Base-by-base conservation (phyloP, 768 basidiomycete species). In the Lentinula edodes region DNA sequence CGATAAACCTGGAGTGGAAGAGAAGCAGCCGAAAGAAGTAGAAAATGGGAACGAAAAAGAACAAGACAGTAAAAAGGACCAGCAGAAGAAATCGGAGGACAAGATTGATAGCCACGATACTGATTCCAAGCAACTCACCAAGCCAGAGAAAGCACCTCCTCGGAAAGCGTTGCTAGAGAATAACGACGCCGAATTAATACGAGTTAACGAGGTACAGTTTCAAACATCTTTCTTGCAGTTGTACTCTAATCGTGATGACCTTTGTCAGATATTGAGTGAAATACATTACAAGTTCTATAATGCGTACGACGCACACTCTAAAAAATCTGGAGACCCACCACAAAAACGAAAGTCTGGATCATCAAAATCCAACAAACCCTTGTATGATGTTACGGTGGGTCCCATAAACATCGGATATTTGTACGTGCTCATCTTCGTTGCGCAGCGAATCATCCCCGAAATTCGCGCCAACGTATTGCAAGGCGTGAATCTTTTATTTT, bases 401-500 rank as follows among this genome's bases (percentile, higher is more conserved):
- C n/a, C 20, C 18, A 38, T 13, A 18, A 36, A 55, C 53, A 6
- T 32, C 38, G 52, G 52, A 51, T 42, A 65, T 32, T 42, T 43
- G 3, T 42, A 38, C 50, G 54, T 53, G 45, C 52, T 59, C 45
- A 18, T 45, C 38, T 60, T n/a, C 16, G 43, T 39, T 57, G 56
- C 52, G 6, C 67, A 98, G 95, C 75, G 73, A 57, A 97, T 99
- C 65, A 95, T 98, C 56, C 92, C 93, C 13, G 77, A 79, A 58
- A 80, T 96, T 72, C 89, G 96, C 58, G 70, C 78, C 23, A 82
- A 85, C 66, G 89, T 92, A 0, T 80, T 98, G n/a, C 80, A 81
- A 39, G 91, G 90, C 34, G 81, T 88, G 34, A 85, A 90, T 68
- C 83, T 99, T 36, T 79, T 96, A 39, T 98, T 99, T 74, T 98